These are phyloP conservation scores for Fusarium staphyleae DNA, from an alignment of 2,329 filamentous ascomycete genomes.

Conservation along the genomic window DNA sequence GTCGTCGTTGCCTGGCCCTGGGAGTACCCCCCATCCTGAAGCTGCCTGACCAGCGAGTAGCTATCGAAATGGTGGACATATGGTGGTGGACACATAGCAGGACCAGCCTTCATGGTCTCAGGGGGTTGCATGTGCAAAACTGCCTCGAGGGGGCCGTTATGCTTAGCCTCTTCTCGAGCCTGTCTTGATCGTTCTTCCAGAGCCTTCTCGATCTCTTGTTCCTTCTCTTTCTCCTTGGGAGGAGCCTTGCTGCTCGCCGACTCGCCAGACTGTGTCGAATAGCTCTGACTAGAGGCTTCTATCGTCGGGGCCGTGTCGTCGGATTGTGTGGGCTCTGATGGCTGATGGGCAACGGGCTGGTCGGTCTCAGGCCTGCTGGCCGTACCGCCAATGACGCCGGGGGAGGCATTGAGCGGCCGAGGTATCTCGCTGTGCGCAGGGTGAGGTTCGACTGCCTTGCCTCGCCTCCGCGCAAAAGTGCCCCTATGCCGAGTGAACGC, in stretches of 20 bases:
- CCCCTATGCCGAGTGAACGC: conserved; percentile 50
- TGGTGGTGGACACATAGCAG: conserved; percentile 74
- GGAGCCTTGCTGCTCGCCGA: conserved; percentile 11
- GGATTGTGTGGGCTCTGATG: conserved; percentile 3
- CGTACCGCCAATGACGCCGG: conserved; percentile 19
- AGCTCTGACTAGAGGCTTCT: background rate
- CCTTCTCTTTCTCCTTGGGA: background rate
- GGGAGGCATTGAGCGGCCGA: conserved; percentile 26
- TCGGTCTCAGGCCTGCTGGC: conserved; percentile 17
- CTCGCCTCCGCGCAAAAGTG: conserved; percentile 63
- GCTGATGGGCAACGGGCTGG: conserved; percentile 7
- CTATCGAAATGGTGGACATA: conserved; percentile 98
- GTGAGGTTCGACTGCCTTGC: conserved; percentile 66
- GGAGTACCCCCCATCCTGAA: conserved; percentile 77
- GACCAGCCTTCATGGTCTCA: conserved; percentile 57
- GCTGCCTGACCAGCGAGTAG: conserved; percentile 83
- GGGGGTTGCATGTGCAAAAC: conserved; percentile 57
- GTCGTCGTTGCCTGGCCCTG: conserved; percentile 78
- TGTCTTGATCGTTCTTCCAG: conserved; percentile 40
- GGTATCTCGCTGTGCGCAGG: conserved; percentile 38
- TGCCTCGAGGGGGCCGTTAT: conserved; percentile 58
- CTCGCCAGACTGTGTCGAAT: conserved; percentile 6
- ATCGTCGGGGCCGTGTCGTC: conserved; percentile 11
- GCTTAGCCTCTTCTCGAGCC: conserved; percentile 49
- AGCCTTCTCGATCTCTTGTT: conserved; percentile 13